Percentiles rank a stretch among this genome's conserved stretches.
Conservation (phyloP, 2,329 filamentous ascomycete genomes). For the Pleochaeta shiraiana region DNA sequence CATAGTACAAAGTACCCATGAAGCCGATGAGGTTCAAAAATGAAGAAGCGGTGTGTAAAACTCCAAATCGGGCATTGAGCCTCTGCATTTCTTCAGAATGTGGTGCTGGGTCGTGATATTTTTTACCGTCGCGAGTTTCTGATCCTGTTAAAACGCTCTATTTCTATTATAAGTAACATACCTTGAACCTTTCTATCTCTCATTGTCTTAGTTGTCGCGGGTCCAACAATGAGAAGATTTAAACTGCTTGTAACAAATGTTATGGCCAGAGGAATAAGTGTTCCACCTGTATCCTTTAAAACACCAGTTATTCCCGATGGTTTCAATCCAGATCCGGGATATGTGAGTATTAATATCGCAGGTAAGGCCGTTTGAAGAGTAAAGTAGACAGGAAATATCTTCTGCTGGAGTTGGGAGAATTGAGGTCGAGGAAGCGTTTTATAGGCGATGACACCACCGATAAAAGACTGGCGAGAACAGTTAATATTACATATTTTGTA, state of each 20-base stretch:
- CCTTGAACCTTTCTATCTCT: slow-evolving; percentile 57
- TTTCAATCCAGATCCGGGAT: slow-evolving; percentile 32
- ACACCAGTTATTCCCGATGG: slow-evolving; percentile 30
- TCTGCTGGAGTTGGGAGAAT: slow-evolving; percentile 61
- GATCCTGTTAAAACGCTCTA: too few species aligned
- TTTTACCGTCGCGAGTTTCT: slow-evolving; percentile 80
- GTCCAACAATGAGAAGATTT: slow-evolving; percentile 53
- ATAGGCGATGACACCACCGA: slow-evolving; percentile 54
- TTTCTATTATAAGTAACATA: slow-evolving; percentile 22
- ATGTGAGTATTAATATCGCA: slow-evolving; percentile 53
- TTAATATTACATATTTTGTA: background rate
- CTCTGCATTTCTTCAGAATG: slow-evolving; percentile 69
- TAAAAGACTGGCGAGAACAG: slow-evolving; percentile 38
- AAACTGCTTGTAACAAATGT: slow-evolving; percentile 48
- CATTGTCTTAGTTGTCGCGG: slow-evolving; percentile 55
- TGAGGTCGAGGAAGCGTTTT: slow-evolving; percentile 53
- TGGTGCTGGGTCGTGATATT: slow-evolving; percentile 54
- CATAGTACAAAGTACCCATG: slow-evolving; percentile 52
- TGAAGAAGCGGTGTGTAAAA: slow-evolving; percentile 62
- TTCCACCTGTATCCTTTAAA: slow-evolving; percentile 36
- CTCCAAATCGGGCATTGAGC: slow-evolving; percentile 58
- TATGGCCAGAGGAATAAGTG: slow-evolving; percentile 43
- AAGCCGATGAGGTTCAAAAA: slow-evolving; percentile 56
- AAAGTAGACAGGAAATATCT: slow-evolving; percentile 79
- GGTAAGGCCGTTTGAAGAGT: slow-evolving; percentile 59